phyloP scores from a whole-genome alignment of 345 rosid species.

The Lepidium didymum region DNA sequence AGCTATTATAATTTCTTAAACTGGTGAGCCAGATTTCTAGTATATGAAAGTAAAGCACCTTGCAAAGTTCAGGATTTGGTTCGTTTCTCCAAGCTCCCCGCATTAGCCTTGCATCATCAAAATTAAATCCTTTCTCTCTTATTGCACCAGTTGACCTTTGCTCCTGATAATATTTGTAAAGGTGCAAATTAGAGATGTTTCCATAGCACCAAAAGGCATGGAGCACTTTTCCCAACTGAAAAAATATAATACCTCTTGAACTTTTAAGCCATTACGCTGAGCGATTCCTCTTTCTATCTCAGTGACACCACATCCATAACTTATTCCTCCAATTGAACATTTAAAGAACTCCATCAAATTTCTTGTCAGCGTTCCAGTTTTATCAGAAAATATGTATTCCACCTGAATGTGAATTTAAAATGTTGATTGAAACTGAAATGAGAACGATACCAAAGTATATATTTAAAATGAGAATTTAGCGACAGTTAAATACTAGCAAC shows the following conservation, averaged over 20 bases:
- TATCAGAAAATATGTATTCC: slow-evolving; percentile 96
- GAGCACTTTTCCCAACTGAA: slow-evolving; percentile 9
- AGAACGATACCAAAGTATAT: slow-evolving; percentile 2
- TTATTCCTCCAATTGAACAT: slow-evolving; percentile 96
- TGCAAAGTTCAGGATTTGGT: slow-evolving; percentile 85
- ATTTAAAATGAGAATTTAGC: neutral
- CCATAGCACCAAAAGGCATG: slow-evolving; percentile 14
- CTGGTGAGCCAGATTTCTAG: neutral
- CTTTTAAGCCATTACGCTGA: slow-evolving; percentile 56
- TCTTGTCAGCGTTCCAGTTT: slow-evolving; percentile 98
- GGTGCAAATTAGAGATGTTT: slow-evolving; percentile 7
- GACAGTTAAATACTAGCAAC: neutral
- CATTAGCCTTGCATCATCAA: slow-evolving; percentile 87
- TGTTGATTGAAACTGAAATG: neutral
- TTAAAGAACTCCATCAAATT: slow-evolving; percentile 99
- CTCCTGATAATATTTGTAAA: slow-evolving; percentile 35
- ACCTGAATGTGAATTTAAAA: slow-evolving; percentile 46
- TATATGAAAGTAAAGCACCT: slow-evolving; percentile 43
- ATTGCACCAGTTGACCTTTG: slow-evolving; percentile 39
- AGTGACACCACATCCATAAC: slow-evolving; percentile 88
- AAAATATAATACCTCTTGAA: slow-evolving; percentile 52
- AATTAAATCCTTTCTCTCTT: slow-evolving; percentile 89
- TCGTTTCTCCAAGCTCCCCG: slow-evolving; percentile 99
- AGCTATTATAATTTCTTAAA: neutral
- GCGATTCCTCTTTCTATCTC: slow-evolving; percentile 87